Evolutionary conservation across 192 early-diverging fungal genomes (phyloP).

Genomic region (Backusella psychrophila): DNA sequence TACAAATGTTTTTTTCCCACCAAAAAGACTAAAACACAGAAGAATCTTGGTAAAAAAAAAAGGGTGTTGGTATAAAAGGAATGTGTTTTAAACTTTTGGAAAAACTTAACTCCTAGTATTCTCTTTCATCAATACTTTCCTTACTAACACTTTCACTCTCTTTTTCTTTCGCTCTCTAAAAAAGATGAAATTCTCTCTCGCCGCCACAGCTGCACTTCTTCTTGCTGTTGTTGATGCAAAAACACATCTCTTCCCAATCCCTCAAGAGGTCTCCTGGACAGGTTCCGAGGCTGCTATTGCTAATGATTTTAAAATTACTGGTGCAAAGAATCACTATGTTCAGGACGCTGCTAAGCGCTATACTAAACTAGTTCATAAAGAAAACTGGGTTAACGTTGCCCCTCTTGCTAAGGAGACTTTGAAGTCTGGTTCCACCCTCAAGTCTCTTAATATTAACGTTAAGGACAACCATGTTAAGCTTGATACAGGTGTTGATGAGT

Average conservation of each 20-base stretch:
- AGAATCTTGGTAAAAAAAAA: background rate
- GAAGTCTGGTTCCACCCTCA: background rate
- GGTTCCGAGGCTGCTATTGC: slow-evolving; percentile 10
- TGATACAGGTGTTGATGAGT: slow-evolving; percentile 61
- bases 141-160: background rate
- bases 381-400: background rate
- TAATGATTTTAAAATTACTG: slow-evolving; percentile 18
- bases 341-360: slow-evolving; percentile 3
- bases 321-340: slow-evolving; percentile 5
- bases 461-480: slow-evolving; percentile 46
- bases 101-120: background rate
- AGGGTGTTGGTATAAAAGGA: background rate
- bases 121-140: background rate
- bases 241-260: slow-evolving; percentile 26
- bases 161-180: background rate
- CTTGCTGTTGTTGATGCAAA: slow-evolving; percentile 15
- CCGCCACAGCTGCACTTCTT: background rate
- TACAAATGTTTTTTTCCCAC: background rate
- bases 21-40: background rate
- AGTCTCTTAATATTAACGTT: slow-evolving; percentile 44
- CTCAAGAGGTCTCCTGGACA: slow-evolving; percentile 27
- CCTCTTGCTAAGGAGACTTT: background rate
- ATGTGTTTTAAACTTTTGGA: background rate
- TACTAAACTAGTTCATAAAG: background rate
- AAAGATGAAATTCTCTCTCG: background rate